Evolutionary conservation across 129 eudicot species (phyloP), one percentile per base, ranked within the genome.

Genomic region (Ambrosia trifida): DNA sequence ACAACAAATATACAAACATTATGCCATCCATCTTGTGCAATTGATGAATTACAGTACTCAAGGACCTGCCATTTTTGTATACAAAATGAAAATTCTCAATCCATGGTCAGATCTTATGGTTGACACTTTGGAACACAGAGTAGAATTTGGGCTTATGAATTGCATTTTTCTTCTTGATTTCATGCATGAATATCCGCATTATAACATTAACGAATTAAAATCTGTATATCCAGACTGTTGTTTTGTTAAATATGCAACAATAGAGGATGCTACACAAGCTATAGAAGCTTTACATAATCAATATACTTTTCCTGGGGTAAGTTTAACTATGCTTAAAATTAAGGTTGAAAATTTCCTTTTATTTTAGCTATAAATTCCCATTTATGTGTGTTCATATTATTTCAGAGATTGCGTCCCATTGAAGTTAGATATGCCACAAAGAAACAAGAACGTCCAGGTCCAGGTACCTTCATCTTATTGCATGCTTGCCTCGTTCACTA

Each of bases 191-290:
- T 38, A 40, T 28, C 56, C 9, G 12, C 17, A 32, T 68, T 16
- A 7, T 49, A 17, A 24, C 28, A 24, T 24, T 24, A 24, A 64
- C 5, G 16, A 43, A 35, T 41, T n/a, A 20, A 41, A 40, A 50
- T 65, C 35, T 59, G 40, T 70, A 52, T 76, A 32, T 82, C 68
- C 89, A 94, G 99, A 88, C 49, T 84, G 74, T 19, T 85, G 96
- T 83, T 94, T 94, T 85, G 87, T 90, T 52, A 94, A 94, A 81
- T 94, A 78, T 84, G 75, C 86, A 76, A 82, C 72, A 3, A 40
- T 81, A 24, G 95, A 90, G 85, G 97, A 87, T 63, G 99, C 99
- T 78, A 86, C 85, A 12, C 74, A 76, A 63, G 97, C 97, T 58
- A 88, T 94, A 66, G 79, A 50, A 75, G 86, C 83, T 72, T 71